Base-by-base conservation (phyloP, 1,284 basidiomycete genomes). In the Leucoagaricus sp. region DNA sequence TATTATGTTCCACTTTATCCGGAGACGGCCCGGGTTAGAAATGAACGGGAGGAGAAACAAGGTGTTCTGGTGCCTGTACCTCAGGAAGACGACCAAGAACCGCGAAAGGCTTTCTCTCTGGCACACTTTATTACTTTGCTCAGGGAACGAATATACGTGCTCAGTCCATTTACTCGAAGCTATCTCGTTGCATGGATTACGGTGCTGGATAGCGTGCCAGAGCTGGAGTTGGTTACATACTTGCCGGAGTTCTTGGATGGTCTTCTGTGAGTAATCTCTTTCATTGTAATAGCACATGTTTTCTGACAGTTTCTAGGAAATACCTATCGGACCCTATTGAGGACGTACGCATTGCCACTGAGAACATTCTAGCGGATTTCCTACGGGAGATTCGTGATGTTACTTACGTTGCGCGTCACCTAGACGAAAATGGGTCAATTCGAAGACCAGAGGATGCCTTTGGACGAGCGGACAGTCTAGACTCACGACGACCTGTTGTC, bases 161-260 rank as follows among this genome's bases (percentile, higher is more conserved):
- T 98, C 66, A 96, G 90, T 68, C 96, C 97, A 0, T 96, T 98
- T 70, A 97, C 96, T 1, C 80, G 97, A 61, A 98, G 93, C 71
- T 99, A 96, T 70, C 83, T 99, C 28, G 93, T 98, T 41, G 92
- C 93, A 8, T 99, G 97, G 97, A 92, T 99, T 60, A 93, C 87
- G 47, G 93, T 98, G 1, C 83, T 99, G 38, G 95, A 98, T 68
- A 97, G 95, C 4, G 93, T 99, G 1, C 97, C 97, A 1, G 96
- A 99, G 68, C 79, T 99, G 50, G 96, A 99, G 70, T 82, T 99
- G 21, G 91, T 99, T 49, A 88, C 91, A 28, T 97, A 93, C 73
- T 83, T 99, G 15, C 96, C 97, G 0, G 89, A 96, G 64, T 97
- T 99, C 70, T 75, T 99, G 40, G 95, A 98, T 63, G 96, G 94